Evolutionary conservation across 2,329 filamentous ascomycete genomes (phyloP).

Genomic region (Cladosporium sp.): DNA sequence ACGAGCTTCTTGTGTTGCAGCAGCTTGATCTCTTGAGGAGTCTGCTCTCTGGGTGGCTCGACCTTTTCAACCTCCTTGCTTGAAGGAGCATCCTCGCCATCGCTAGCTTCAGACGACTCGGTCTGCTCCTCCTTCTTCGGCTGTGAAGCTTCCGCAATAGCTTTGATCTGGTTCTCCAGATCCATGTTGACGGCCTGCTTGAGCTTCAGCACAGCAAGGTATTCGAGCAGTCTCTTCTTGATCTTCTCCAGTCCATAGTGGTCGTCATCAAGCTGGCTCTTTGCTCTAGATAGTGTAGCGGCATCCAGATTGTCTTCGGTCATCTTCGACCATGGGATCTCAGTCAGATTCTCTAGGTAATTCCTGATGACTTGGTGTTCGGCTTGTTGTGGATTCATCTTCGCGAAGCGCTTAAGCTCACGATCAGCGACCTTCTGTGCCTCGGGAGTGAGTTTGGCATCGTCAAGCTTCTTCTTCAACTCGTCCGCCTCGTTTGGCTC

Average conservation of each 20-base stretch:
- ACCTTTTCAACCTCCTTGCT: slow-evolving; percentile 30
- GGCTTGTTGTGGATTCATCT: slow-evolving; percentile 94
- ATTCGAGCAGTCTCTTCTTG: slow-evolving; percentile 93
- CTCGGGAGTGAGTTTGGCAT: slow-evolving; percentile 75
- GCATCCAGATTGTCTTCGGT: slow-evolving; percentile 84
- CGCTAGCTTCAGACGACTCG: slow-evolving; percentile 39
- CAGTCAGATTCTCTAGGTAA: slow-evolving; percentile 88
- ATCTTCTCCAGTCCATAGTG: slow-evolving; percentile 96
- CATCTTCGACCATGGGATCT: slow-evolving; percentile 84
- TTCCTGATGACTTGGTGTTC: slow-evolving; percentile 93
- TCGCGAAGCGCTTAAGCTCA: slow-evolving; percentile 81
- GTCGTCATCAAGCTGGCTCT: slow-evolving; percentile 89
- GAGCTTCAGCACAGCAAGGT: slow-evolving; percentile 89
- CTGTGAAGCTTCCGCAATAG: slow-evolving; percentile 43
- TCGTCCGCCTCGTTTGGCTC: slow-evolving; percentile 89
- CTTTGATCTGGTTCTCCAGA: slow-evolving; percentile 70
- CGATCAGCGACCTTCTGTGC: slow-evolving; percentile 86
- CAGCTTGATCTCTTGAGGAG: slow-evolving; percentile 62
- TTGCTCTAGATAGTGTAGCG: slow-evolving; percentile 72
- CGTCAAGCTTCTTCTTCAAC: slow-evolving; percentile 79
- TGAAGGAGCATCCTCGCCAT: slow-evolving; percentile 54
- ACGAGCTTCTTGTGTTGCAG: slow-evolving; percentile 79
- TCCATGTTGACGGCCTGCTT: slow-evolving; percentile 88
- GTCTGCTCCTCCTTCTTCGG: slow-evolving; percentile 33
- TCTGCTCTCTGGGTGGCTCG: slow-evolving; percentile 37